Evolutionary conservation across 2,329 filamentous ascomycete species (phyloP).

Genomic region (Dactylonectria estremocensis): DNA sequence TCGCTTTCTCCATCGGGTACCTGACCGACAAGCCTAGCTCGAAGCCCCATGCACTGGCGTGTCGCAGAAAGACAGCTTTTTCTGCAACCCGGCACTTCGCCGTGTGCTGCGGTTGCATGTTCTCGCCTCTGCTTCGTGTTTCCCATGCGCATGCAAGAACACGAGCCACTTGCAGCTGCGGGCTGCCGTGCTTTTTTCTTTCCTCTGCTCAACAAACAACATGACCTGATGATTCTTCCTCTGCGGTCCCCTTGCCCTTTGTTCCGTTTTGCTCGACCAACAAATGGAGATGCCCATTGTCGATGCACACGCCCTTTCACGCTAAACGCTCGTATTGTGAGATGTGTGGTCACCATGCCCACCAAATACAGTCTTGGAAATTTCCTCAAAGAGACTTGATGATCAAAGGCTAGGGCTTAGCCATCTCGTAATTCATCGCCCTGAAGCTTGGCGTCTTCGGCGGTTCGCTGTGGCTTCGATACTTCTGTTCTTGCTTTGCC

Average conservation of each 20-base stretch:
- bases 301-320: neutral
- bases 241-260: neutral
- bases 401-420: no score
- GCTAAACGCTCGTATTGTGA: neutral
- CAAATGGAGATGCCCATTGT: neutral
- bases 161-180: constrained; percentile 21
- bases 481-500: neutral
- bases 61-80: constrained; percentile 43
- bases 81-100: constrained; percentile 29
- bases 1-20: neutral
- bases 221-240: constrained; percentile 17
- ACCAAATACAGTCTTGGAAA: no score
- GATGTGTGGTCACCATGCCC: neutral
- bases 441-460: neutral
- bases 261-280: constrained; percentile 2
- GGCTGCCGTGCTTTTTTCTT: neutral
- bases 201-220: constrained; percentile 5
- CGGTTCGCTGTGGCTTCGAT: neutral
- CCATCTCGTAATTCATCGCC: neutral
- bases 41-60: constrained; percentile 40
- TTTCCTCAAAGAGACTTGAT: no score
- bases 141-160: constrained; percentile 9
- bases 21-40: constrained; percentile 10
- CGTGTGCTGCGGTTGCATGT: neutral
- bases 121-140: constrained; percentile 2